These are phyloP conservation scores for Annulohypoxylon bovei DNA, from an alignment of 495 filamentous ascomycete species.

Conservation along the genomic window DNA sequence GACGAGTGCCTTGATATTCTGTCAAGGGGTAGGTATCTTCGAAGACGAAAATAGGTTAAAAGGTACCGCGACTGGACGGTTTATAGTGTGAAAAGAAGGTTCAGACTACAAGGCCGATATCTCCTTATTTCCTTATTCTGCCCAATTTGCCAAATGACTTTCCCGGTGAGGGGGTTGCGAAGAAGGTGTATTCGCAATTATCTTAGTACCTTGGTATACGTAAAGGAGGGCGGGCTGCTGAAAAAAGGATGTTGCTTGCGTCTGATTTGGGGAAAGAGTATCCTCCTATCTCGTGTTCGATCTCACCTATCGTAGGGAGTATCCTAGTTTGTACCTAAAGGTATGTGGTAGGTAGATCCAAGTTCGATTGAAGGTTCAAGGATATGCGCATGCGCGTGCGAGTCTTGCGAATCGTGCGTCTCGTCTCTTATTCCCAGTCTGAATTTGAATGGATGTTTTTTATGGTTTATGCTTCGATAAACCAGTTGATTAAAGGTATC, in stretches of 20 bases:
- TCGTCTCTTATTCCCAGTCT: constrained; percentile 27
- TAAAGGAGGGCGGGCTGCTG: constrained; percentile 10
- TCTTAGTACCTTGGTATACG: neutral
- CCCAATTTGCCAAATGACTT: constrained; percentile 8
- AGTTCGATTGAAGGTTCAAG: constrained; percentile 19
- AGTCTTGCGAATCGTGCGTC: constrained; percentile 6
- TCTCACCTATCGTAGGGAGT: constrained; percentile 8
- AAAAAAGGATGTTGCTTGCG: constrained; percentile 12
- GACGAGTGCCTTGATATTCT: constrained; percentile 16
- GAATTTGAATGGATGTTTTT: neutral
- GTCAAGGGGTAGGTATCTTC: constrained; percentile 21
- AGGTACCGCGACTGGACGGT: constrained; percentile 18
- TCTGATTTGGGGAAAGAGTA: constrained; percentile 18
- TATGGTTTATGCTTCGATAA: constrained; percentile 11
- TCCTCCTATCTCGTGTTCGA: constrained; percentile 31
- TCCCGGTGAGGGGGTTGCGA: constrained; percentile 21
- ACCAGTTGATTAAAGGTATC: constrained; percentile 15
- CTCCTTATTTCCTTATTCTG: constrained; percentile 26
- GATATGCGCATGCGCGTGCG: constrained; percentile 20
- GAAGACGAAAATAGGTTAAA: neutral
- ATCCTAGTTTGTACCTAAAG: constrained; percentile 12
- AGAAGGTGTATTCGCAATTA: constrained; percentile 28
- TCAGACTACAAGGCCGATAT: constrained; percentile 23
- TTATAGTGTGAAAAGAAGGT: constrained; percentile 30
- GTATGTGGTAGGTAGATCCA: constrained; percentile 27